Conservation (phyloP, 148 eudicot genomes). For the Cornus suecica region DNA sequence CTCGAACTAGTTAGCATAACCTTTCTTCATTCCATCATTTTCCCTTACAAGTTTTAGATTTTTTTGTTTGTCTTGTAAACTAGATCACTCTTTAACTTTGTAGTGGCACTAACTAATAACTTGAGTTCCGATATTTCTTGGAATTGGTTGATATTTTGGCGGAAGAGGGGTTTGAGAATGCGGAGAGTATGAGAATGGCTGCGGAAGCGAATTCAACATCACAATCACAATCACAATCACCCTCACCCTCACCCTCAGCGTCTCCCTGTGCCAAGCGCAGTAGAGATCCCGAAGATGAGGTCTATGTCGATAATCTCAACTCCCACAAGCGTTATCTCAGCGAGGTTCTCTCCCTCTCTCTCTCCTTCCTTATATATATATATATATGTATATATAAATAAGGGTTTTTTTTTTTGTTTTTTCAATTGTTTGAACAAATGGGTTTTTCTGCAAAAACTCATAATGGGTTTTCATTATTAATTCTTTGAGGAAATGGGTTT, state of each 20-base stretch:
- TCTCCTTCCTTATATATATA: background rate
- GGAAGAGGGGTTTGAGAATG: conserved; percentile 17
- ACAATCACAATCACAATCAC: conserved; percentile 41
- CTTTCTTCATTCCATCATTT: no score
- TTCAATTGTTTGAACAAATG: background rate
- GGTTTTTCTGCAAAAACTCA: no score
- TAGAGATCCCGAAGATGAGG: conserved; percentile 96
- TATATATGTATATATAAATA: no score
- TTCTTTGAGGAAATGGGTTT: background rate
- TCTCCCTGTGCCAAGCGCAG: conserved; percentile 66
- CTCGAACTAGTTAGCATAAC: no score
- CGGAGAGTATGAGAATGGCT: conserved; percentile 38
- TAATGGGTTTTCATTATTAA: background rate
- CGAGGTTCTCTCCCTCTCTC: conserved; percentile 44
- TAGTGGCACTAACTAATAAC: background rate
- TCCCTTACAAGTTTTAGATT: no score
- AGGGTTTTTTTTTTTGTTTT: no score
- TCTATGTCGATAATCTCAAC: conserved; percentile 85
- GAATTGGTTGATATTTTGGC: background rate
- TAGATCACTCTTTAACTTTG: no score
- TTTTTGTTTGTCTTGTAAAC: background rate
- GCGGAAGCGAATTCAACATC: conserved; percentile 52
- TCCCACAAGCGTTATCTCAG: conserved; percentile 94
- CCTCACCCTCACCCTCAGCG: conserved; percentile 39
- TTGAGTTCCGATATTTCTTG: background rate